Base-by-base conservation (phyloP, 1,139 yeast genomes). In the Geotrichum carabidarum region DNA sequence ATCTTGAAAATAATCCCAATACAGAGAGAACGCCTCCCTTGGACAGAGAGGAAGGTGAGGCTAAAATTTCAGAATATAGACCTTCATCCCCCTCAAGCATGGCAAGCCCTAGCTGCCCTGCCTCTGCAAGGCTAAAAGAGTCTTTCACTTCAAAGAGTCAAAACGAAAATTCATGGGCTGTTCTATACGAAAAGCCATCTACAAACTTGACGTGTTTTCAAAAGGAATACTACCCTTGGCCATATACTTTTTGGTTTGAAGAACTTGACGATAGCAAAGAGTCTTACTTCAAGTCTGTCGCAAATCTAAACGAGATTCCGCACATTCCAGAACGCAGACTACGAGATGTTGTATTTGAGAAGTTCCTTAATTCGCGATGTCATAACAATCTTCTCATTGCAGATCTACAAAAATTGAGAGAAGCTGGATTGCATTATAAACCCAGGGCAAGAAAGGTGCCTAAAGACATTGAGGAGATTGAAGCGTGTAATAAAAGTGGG, bases 191-290 rank as follows among this genome's bases (percentile, higher is more conserved):
- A 27, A 45, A 45, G 35, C 49, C 49, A 8, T 18, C 32, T 4
- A 36, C 7, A 9, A 35, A 22, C 6, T 14, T 45, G 8, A 3
- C 12, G n/a, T 35, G 22, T 36, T 36, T 18, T 15, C 38, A 45
- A 18, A 35, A 11, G 32, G 42, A 45, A 45, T 45, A 45, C 34
- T 45, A 45, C 14, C 49, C 49, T 7, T 45, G 49, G 49, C 49
- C 49, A 7, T n/a, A 36, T 11, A 45, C 27, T 9, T 45, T 12
- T 36, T 45, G 49, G 49, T 35, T 45, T 14, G n/a, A 30, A 9
- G 49, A 45, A 22, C 15, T 36, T 5, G 49, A 36, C 17, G 34
- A 36, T 22, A 15, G 42, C 49, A 45, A 22, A 14, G 49, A 45
- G 35, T 45, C 49, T 34, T 45, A 9, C 12, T 45, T 45, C 14